Evolutionary conservation across 345 rosid genomes (phyloP).

Genomic region (Populus simonii): DNA sequence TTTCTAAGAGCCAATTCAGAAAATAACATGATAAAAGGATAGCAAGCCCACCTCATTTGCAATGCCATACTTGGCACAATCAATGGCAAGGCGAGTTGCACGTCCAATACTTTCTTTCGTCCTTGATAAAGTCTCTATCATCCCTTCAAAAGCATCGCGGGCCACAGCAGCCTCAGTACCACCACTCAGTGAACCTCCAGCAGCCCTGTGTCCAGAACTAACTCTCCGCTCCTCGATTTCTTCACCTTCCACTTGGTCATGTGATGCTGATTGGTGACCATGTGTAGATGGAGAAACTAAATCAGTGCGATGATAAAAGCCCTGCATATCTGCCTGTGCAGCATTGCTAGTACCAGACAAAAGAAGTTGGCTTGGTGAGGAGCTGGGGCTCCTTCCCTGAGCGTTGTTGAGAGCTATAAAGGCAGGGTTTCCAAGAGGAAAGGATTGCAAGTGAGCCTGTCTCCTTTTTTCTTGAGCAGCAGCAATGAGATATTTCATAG

Average conservation of each 20-base stretch:
- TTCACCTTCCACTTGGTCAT: slow-evolving; percentile 46
- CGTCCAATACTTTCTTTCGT: slow-evolving; percentile 97
- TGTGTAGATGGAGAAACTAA: slow-evolving; percentile 46
- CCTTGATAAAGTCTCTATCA: slow-evolving; percentile 96
- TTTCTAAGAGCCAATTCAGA: background rate
- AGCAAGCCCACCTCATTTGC: slow-evolving; percentile 69
- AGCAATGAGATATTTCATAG: slow-evolving; percentile 88
- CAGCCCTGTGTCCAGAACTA: slow-evolving; percentile 51
- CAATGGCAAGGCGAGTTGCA: slow-evolving; percentile 92
- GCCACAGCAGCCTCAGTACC: slow-evolving; percentile 92
- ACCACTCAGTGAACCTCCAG: slow-evolving; percentile 78
- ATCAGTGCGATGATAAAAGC: slow-evolving; percentile 33
- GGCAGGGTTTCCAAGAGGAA: slow-evolving; percentile 40
- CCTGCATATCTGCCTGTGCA: slow-evolving; percentile 41
- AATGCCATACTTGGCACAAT: slow-evolving; percentile 93
- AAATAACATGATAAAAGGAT: background rate
- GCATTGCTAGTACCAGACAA: slow-evolving; percentile 38
- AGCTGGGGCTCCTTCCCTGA: slow-evolving; percentile 51
- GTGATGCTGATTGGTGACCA: slow-evolving; percentile 39
- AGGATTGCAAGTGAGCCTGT: slow-evolving; percentile 62
- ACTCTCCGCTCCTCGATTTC: slow-evolving; percentile 63
- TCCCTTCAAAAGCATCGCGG: slow-evolving; percentile 97
- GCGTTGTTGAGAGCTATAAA: slow-evolving; percentile 32
- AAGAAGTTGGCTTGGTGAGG: slow-evolving; percentile 46
- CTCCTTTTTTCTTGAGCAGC: slow-evolving; percentile 91